A percentile compares a stretch with the other conserved stretches of the same genome.
These are phyloP conservation scores for Niebla homalea DNA, from an alignment of 495 filamentous ascomycete genomes.

Conservation along the genomic window DNA sequence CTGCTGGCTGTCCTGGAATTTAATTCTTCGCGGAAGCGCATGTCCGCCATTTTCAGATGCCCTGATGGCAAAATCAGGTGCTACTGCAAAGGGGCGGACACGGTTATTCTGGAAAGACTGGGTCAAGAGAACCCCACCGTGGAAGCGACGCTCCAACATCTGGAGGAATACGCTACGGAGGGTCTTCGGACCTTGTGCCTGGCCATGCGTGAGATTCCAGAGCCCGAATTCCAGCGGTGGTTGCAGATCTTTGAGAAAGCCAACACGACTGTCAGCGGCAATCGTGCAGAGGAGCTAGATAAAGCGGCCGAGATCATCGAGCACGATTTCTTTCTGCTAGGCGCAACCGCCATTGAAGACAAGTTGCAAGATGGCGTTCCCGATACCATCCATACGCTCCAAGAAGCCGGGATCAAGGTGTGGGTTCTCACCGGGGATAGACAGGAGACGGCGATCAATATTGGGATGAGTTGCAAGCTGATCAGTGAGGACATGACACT, in stretches of 20 bases:
- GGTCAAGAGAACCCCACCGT: constrained; percentile 67
- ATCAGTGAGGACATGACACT: constrained; percentile 99
- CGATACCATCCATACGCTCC: constrained; percentile 95
- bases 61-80: constrained; percentile 89
- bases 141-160: constrained; percentile 75
- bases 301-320: constrained; percentile 96
- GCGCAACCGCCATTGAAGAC: constrained; percentile 96
- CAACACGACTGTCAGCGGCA: constrained; percentile 79
- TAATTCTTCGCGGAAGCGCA: constrained; percentile 93
- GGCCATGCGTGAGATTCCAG: constrained; percentile 86
- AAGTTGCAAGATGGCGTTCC: constrained; percentile 94
- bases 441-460: constrained; percentile 99
- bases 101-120: constrained; percentile 86
- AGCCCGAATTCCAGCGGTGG: constrained; percentile 87
- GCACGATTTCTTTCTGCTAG: constrained; percentile 76
- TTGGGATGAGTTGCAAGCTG: constrained; percentile 98
- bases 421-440: constrained; percentile 98
- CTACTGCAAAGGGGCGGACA: constrained; percentile 96
- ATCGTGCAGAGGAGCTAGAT: constrained; percentile 87
- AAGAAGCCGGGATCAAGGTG: constrained; percentile 94
- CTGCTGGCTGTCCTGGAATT: constrained; percentile 94
- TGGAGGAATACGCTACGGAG: constrained; percentile 96
- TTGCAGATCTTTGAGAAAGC: constrained; percentile 76
- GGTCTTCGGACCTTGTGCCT: constrained; percentile 91
- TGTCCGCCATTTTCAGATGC: constrained; percentile 94